Evolutionary conservation across 345 rosid species (phyloP).

Genomic region (Rhodamnia argentea): DNA sequence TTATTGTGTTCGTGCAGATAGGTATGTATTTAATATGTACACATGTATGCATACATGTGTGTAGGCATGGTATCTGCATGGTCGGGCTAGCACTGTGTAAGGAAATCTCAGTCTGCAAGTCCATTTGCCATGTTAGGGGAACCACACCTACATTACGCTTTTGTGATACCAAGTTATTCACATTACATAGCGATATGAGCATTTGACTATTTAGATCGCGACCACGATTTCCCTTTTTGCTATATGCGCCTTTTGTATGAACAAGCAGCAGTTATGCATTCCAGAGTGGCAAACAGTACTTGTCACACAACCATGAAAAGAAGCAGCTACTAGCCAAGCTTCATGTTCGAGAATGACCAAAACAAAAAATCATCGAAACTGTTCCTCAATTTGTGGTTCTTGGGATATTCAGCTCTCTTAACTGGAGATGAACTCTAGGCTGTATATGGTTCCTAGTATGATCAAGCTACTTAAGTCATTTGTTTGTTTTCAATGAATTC

Average conservation of each 20-base stretch:
- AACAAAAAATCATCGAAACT: neutral
- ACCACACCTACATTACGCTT: neutral
- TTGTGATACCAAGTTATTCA: neutral
- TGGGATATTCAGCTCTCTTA: neutral
- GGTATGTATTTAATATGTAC: neutral
- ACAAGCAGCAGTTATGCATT: neutral
- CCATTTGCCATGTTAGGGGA: neutral
- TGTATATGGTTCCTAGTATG: neutral
- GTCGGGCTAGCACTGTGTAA: neutral
- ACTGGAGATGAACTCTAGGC: neutral
- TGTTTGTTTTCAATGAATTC: neutral
- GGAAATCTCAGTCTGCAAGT: neutral
- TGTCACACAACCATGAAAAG: neutral
- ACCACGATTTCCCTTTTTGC: neutral
- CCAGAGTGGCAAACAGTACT: neutral
- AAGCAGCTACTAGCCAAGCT: neutral
- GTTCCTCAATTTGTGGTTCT: neutral
- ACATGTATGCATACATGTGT: neutral
- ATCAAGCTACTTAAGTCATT: neutral
- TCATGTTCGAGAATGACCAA: neutral
- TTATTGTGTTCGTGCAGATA: neutral
- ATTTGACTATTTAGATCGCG: neutral
- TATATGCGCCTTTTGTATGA: neutral
- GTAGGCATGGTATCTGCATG: neutral
- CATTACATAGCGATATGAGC: neutral